phyloP scores from a whole-genome alignment of 31 red algal species.

The Bonnemaisonia californica region DNA sequence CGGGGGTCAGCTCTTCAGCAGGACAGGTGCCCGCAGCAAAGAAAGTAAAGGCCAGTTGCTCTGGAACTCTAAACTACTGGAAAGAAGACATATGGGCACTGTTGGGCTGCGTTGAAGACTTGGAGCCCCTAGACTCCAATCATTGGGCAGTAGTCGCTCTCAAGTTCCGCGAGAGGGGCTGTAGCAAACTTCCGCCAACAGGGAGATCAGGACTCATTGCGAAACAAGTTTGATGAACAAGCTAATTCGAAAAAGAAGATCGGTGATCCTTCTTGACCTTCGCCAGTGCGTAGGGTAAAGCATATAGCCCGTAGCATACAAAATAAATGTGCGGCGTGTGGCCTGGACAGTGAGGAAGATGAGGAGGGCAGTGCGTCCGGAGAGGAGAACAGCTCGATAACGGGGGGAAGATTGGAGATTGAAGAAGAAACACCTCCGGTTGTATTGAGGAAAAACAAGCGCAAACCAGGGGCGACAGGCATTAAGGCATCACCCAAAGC shows the following conservation, averaged over 20 bases:
- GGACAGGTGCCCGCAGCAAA: conserved; percentile 6
- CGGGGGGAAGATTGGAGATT: too few relatives aligned
- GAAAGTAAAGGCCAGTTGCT: conserved; percentile 23
- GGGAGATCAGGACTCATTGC: conserved; percentile 15
- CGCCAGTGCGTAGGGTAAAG: conserved; percentile 13
- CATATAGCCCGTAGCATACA: conserved; percentile 25
- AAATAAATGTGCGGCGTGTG: conserved; percentile 25
- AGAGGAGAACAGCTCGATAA: too few relatives aligned
- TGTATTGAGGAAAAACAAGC: too few relatives aligned
- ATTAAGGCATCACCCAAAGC: too few relatives aligned
- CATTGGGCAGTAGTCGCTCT: conserved; percentile 38
- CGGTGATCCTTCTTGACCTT: conserved; percentile 13
- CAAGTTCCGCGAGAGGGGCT: conserved; percentile 25
- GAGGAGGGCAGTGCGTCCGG: neutral
- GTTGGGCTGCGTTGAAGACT: conserved; percentile 19
- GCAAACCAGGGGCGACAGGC: too few relatives aligned
- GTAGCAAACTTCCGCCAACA: conserved; percentile 28
- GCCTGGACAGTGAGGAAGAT: conserved; percentile 1
- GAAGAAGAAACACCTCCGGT: too few relatives aligned
- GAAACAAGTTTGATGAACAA: conserved; percentile 41
- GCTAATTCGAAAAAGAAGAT: conserved; percentile 28
- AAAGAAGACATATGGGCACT: conserved; percentile 25
- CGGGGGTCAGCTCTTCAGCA: too few relatives aligned
- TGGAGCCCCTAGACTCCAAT: conserved; percentile 5
- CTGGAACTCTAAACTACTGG: conserved; percentile 26